Base-by-base conservation (phyloP, 169 alveolate species). In the Eimeria zaria region DNA sequence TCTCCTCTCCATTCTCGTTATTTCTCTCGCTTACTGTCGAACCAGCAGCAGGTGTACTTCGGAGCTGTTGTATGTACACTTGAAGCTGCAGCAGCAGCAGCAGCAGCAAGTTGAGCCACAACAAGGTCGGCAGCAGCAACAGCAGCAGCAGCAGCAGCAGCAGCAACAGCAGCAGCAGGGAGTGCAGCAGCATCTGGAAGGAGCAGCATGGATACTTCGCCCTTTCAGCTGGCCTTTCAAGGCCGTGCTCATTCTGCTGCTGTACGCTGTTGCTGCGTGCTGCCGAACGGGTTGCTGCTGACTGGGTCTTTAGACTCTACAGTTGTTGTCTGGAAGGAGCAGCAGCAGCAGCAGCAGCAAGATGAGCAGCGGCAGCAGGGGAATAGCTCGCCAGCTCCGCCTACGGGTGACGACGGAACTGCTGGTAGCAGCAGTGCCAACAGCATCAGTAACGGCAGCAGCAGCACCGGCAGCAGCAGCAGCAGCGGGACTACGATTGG, bases 211-310 rank as follows among this genome's bases (percentile, higher is more conserved):
- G 67, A 51, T 39, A 4, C 44, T 62, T 39, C 90, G 27, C 27
- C 90, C 90, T 62, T 81, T 20, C 90, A 81, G 41, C 90, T 81
- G 90, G 90, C 90, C 90, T 81, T 81, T 81, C 62, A 46, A 53
- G 90, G 90, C 90, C 90, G 46, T 24, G 67, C 73, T 1, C 90
- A 81, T 39, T n/a, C 53, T 39, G 90, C 90, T 81, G 90, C 90
- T 36, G 90, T 81, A 41, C 90, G 90, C 44, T 81, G 90, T 51
- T 81, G 90, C 90, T 81, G 90, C 71, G 46, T 81, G 90, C 90
- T 81, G 71, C 90, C 90, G 22, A 39, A 48, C 12, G 90, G 90
- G 4, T 16, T 81, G 46, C 71, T 81, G 51, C 73, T 81, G 44
- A 81, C 90, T 22, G 90, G 90, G 36, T 81, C 90, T 1, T 27